phyloP scores from a whole-genome alignment of 106 monocot species.

The Dendrobium catenatum region DNA sequence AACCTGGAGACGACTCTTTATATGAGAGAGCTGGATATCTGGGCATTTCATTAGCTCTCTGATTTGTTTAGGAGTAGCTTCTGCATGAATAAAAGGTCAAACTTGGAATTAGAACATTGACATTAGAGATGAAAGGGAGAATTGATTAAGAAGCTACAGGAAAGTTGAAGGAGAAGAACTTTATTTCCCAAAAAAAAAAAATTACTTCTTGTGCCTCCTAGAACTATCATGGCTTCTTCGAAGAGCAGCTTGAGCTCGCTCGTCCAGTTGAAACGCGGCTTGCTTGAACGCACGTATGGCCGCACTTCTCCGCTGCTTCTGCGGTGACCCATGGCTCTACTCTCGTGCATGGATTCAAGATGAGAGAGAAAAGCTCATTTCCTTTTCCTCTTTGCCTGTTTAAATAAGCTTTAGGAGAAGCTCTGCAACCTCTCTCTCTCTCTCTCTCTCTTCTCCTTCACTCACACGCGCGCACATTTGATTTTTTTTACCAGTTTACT shows the following conservation, averaged over 20 bases:
- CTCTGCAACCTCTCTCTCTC: not conserved
- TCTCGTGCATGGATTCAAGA: slow-evolving; percentile 1
- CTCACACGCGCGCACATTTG: too few relatives aligned
- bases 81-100: not conserved
- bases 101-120: not conserved
- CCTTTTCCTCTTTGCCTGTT: not conserved
- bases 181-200: not conserved
- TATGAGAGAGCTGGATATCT: slow-evolving; percentile 8
- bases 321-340: not conserved
- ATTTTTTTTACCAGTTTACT: too few relatives aligned
- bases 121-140: not conserved
- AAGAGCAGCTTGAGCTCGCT: slow-evolving; percentile 9
- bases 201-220: slow-evolving; percentile 10
- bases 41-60: slow-evolving; percentile 12
- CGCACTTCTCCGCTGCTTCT: slow-evolving; percentile 11
- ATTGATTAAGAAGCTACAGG: too few relatives aligned
- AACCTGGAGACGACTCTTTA: slow-evolving; percentile 8
- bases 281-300: slow-evolving; percentile 8
- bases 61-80: slow-evolving; percentile 5
- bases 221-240: slow-evolving; percentile 2
- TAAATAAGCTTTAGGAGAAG: not conserved
- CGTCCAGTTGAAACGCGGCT: slow-evolving; percentile 12
- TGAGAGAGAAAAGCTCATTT: not conserved
- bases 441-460: too few relatives aligned
- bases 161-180: too few relatives aligned